phyloP scores from a whole-genome alignment of 164 flowering plant species.

The Berberis thunbergii region DNA sequence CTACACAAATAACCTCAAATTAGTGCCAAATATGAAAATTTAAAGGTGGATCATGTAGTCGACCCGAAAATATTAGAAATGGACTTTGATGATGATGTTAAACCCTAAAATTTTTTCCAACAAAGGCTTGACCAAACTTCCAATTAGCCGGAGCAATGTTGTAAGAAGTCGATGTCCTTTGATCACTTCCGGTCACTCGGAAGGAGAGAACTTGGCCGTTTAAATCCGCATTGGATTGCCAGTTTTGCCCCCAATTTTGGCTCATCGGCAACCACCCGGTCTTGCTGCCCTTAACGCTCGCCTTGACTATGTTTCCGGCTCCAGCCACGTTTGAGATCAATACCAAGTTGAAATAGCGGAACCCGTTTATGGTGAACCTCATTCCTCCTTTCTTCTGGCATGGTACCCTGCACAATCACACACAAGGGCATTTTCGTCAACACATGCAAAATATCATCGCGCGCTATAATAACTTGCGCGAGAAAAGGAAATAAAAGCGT shows the following conservation, averaged over 20 bases:
- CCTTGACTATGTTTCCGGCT: constrained; percentile 55
- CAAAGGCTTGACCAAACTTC: constrained; percentile 75
- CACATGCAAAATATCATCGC: not conserved
- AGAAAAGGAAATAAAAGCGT: too few relatives aligned
- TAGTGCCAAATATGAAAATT: not conserved
- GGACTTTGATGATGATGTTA: constrained; percentile 5
- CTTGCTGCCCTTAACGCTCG: constrained; percentile 46
- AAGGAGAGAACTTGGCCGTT: constrained; percentile 68
- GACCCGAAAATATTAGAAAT: not conserved
- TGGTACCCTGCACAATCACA: constrained; percentile 39
- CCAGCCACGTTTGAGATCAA: constrained; percentile 75
- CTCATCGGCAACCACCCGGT: constrained; percentile 74
- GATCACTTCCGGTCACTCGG: constrained; percentile 67
- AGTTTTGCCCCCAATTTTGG: constrained; percentile 83
- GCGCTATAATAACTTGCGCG: too few relatives aligned
- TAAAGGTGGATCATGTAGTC: constrained; percentile 8
- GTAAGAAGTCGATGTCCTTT: constrained; percentile 56
- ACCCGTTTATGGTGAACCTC: constrained; percentile 67
- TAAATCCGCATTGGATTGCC: constrained; percentile 54
- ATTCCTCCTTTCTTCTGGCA: constrained; percentile 69
- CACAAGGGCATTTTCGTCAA: constrained; percentile 5
- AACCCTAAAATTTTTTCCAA: constrained; percentile 69
- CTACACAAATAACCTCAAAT: not conserved
- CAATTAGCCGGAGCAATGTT: constrained; percentile 60
- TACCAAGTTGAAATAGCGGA: constrained; percentile 64